Evolutionary conservation across 345 rosid species (phyloP).

Genomic region (Populus pruinosa): DNA sequence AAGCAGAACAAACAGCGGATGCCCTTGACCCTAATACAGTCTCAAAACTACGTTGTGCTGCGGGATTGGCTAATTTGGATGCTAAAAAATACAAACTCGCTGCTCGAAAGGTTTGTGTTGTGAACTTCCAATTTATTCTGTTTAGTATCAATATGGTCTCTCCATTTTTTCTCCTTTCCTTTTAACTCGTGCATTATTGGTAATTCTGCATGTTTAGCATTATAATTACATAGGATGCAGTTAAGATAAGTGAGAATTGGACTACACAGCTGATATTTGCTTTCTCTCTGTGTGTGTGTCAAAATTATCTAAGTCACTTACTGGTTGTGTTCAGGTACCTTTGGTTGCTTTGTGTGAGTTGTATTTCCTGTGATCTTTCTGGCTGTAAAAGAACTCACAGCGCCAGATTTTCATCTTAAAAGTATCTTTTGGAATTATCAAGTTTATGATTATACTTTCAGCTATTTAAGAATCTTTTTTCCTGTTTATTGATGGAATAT

Average conservation of each 20-base stretch:
- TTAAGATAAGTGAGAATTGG: not conserved
- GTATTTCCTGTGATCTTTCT: not conserved
- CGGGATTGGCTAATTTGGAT: constrained; percentile 91
- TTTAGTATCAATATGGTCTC: not conserved
- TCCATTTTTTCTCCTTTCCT: not conserved
- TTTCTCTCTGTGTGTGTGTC: not conserved
- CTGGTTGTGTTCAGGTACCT: not conserved
- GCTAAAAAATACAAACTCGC: constrained; percentile 90
- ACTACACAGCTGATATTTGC: not conserved
- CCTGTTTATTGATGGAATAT: not conserved
- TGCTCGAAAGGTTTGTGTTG: constrained; percentile 77
- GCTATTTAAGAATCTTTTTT: not conserved
- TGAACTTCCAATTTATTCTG: not conserved
- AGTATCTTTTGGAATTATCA: not conserved
- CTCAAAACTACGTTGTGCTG: constrained; percentile 82
- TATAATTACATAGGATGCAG: not conserved
- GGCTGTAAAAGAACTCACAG: not conserved
- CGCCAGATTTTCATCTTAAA: not conserved
- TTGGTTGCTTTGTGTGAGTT: not conserved
- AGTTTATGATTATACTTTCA: not conserved
- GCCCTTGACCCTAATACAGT: constrained; percentile 57
- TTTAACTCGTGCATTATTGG: not conserved
- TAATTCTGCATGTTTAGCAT: not conserved
- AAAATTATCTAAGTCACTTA: not conserved
- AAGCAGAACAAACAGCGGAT: constrained; percentile 88